Evolutionary conservation across 2,329 filamentous ascomycete species (phyloP).

Genomic region (Colletotrichum scovillei): DNA sequence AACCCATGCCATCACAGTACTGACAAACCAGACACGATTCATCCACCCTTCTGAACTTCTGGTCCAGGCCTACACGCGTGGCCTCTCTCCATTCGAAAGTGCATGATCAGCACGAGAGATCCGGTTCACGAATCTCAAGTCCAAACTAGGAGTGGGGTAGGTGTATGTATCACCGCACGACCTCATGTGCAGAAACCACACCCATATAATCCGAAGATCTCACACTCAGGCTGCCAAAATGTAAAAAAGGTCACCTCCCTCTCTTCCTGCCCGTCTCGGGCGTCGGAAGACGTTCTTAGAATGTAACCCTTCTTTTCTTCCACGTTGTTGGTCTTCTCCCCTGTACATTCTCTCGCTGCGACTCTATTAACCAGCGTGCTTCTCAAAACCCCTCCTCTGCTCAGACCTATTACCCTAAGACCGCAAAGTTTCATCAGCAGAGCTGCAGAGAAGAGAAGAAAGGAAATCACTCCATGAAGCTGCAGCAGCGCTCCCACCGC

Average conservation of each 20-base stretch:
- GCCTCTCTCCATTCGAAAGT: neutral
- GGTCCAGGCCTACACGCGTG: neutral
- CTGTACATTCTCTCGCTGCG: neutral
- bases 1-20: neutral
- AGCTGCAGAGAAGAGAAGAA: too few relatives aligned
- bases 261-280: slow-evolving; percentile 3
- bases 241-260: neutral
- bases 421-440: neutral
- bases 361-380: neutral
- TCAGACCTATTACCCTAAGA: neutral
- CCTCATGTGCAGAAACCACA: neutral
- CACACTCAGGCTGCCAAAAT: neutral
- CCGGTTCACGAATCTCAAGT: neutral
- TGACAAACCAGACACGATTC: neutral
- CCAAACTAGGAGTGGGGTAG: neutral
- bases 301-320: neutral
- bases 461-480: neutral
- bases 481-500: neutral
- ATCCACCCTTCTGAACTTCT: neutral
- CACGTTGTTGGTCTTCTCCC: neutral
- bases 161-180: neutral
- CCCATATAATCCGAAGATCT: neutral
- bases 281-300: neutral
- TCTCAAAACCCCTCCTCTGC: neutral
- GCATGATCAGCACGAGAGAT: neutral